These are phyloP conservation scores for Coffea humblotiana DNA, from an alignment of 305 asterid genomes.

Conservation along the genomic window DNA sequence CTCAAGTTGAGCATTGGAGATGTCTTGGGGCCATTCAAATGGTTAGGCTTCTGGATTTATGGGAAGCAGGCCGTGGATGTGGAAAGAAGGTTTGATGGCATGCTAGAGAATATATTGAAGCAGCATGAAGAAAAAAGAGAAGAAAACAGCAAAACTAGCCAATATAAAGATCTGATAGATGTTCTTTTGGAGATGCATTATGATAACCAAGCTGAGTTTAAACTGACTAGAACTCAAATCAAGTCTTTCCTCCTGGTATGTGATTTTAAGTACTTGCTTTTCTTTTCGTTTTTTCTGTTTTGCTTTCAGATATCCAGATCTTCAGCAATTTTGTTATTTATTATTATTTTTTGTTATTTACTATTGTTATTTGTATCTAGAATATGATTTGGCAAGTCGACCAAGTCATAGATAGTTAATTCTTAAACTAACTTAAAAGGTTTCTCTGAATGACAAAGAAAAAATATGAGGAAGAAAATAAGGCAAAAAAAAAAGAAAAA, in stretches of 20 bases:
- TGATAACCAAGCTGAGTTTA: not conserved
- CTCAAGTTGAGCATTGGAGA: not conserved
- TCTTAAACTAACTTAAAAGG: no score
- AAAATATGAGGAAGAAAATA: no score
- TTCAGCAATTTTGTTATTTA: no score
- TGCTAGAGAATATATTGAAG: not conserved
- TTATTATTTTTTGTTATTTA: no score
- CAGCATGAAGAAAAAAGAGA: not conserved
- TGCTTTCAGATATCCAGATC: no score
- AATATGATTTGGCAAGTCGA: no score
- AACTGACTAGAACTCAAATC: not conserved
- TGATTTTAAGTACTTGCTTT: not conserved
- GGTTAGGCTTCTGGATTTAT: not conserved
- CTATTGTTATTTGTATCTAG: no score
- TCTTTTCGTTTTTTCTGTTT: no score
- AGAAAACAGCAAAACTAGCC: not conserved
- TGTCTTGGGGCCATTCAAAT: not conserved
- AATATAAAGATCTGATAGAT: not conserved
- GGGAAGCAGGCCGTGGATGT: not conserved
- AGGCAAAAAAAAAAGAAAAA: no score
- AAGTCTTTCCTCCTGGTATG: not conserved
- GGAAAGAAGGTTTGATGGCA: not conserved
- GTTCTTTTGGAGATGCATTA: not conserved
- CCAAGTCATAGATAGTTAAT: no score
- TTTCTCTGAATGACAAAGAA: no score